Conservation (phyloP, 192 early-diverging fungal genomes). For the Backusella luteola region DNA sequence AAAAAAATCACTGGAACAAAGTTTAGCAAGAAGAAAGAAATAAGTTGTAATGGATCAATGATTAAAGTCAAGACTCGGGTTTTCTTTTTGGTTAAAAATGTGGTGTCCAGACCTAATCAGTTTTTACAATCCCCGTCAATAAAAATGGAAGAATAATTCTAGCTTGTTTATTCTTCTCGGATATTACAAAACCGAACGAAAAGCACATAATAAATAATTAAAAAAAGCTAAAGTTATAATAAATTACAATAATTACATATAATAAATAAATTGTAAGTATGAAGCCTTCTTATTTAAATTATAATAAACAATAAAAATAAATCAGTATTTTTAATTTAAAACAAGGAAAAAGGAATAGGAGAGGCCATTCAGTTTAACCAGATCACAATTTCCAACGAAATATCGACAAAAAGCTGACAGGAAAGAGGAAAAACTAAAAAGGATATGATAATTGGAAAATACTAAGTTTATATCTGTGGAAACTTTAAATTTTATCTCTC, state of each 20-base stretch:
- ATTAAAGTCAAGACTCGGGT: constrained; percentile 2
- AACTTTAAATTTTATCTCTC: neutral
- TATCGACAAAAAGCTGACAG: neutral
- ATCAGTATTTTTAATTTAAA: neutral
- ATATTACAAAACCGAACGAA: neutral
- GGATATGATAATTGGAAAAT: neutral
- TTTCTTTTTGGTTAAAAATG: neutral
- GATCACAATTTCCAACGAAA: neutral
- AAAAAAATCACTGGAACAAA: neutral
- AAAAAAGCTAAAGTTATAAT: neutral
- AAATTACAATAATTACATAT: neutral
- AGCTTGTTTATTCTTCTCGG: neutral
- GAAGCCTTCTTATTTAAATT: neutral
- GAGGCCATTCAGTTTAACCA: neutral
- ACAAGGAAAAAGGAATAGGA: neutral
- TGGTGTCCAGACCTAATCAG: neutral
- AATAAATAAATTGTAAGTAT: neutral
- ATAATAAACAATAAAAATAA: neutral
- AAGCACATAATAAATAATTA: neutral
- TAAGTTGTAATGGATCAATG: neutral
- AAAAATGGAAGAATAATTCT: neutral
- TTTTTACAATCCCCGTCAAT: constrained; percentile 6
- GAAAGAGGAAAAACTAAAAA: neutral
- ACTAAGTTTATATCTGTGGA: neutral
- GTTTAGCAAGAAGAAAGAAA: neutral